Evolutionary conservation across 78 protist species (phyloP), one percentile per base, ranked within the genome.

Genomic region (Anaeramoeba flamelloides): DNA sequence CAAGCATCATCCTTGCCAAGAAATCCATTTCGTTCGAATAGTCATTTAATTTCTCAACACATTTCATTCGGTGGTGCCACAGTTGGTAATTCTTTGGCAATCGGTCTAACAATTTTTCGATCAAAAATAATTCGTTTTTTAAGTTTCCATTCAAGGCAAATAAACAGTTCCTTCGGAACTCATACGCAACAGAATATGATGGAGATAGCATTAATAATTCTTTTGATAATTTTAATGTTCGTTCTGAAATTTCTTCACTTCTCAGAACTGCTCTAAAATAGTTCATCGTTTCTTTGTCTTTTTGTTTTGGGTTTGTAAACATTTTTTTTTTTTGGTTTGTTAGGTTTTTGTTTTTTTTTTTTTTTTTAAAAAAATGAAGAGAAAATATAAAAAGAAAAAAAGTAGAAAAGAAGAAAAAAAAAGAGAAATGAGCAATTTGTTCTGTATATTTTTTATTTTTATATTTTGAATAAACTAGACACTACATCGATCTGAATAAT

Each of bases 131-230:
- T 40, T 92, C 95, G 8, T 53, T 77, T 0, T n/a, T 8, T 39
- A 86, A 1, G 36, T 17, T 38, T 33, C 4, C 3, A 40, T 91
- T 81, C 34, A 92, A 39, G 2, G 82, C 76, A 36, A 79, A 80
- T 30, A 92, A 3, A 34, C 82, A 40, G 1, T 32, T 2, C 22
- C 85, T 40, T 0, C 85, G 82, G 83, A n/a, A 84, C 36, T 36
- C 84, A 94, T 95, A 93, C 0, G 88, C 92, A 0, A 91, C 91
- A 87, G 91, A 93, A 79, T 93, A 92, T 33, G 94, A 89, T 26
- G 95, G 82, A 81, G 89, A 91, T 32, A 64, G 83, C 26, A 81
- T 83, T 33, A 94, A 87, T n/a, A 81, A 86, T 1, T 90, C 92
- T 1, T 40, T 81, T n/a, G 90, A 89, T 37, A 92, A 64, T 26